These are phyloP conservation scores for Cardamine resedifolia DNA, from an alignment of 345 rosid species.

Conservation along the genomic window DNA sequence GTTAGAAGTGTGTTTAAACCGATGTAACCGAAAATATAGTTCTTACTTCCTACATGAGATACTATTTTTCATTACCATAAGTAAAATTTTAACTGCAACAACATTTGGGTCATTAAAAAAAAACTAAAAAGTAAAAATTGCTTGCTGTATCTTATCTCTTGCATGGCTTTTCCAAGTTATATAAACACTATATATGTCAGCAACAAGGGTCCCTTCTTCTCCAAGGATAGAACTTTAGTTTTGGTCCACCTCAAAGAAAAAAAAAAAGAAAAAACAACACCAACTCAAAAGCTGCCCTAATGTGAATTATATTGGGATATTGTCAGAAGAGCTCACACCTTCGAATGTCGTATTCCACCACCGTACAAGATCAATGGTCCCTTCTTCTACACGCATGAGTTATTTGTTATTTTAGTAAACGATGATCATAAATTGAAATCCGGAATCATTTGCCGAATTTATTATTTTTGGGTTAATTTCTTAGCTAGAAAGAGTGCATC, in stretches of 20 bases:
- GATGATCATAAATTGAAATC: background rate
- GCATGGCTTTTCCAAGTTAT: slow-evolving; percentile 29
- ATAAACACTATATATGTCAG: slow-evolving; percentile 21
- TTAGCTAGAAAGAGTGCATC: background rate
- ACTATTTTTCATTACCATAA: background rate
- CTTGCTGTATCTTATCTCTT: slow-evolving; percentile 5
- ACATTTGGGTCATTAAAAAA: background rate
- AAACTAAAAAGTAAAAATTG: too few relatives aligned
- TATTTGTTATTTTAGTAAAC: background rate
- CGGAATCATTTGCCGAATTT: background rate
- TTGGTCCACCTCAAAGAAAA: slow-evolving; percentile 13
- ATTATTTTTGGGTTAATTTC: background rate
- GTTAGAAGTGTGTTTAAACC: background rate
- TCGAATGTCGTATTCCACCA: slow-evolving; percentile 19
- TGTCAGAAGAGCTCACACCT: slow-evolving; percentile 33
- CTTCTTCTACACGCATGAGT: background rate
- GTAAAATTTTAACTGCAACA: background rate
- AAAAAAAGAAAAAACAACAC: background rate
- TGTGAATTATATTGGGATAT: slow-evolving; percentile 36
- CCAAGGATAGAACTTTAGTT: slow-evolving; percentile 25
- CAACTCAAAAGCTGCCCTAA: slow-evolving; percentile 37
- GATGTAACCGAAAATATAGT: background rate
- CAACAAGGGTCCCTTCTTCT: slow-evolving; percentile 30
- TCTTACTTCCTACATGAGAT: background rate
- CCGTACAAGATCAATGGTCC: slow-evolving; percentile 16